Evolutionary conservation across 176 grass and related monocot genomes (phyloP), one percentile per base, ranked within the genome.

Genomic region (Coix lacrymajobi): DNA sequence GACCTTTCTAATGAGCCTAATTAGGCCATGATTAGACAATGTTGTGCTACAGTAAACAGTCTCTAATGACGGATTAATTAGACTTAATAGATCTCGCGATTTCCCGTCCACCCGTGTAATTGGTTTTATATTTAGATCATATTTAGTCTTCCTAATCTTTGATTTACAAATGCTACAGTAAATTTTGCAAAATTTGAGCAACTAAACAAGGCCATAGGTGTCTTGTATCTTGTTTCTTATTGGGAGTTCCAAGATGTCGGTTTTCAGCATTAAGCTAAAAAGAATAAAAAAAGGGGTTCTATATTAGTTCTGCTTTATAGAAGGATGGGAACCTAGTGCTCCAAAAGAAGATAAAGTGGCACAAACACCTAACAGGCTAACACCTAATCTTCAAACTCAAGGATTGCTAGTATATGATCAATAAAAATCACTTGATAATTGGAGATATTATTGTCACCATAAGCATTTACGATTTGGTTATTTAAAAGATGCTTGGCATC

Each of bases 291-390:
- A 73, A 78, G 32, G 24, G 12, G 45, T 57, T 73, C 36, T 76
- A 22, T 77, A 36, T 65, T 28, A 5, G 19, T 82, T 82, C 30
- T 10, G 60, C 79, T 90, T 86, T 90, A 79, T 75, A 66, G 46
- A 32, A 86, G 68, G 69, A 83, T 26, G 79, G 60, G 84, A 78
- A 33, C 54, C 66, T 73, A 44, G 72, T 30, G 43, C 79, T 79
- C 24, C 60, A 67, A 79, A 83, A 90, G 84, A 90, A 87, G 84
- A 87, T 90, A 83, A 87, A 74, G 88, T 62, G 84, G 79, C 79
- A 84, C 81, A 69, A 75, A 58, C 45, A 66, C 75, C 75, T 52
- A 81, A 70, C 66, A 76, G 58, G 67, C 75, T 52, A 81, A 70
- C 66, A 76, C 13, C 20, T 31, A 78, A 63, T 88, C 45, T 56